Base-by-base conservation (phyloP, 805 yeast species). In the Kuraishia ogatae region DNA sequence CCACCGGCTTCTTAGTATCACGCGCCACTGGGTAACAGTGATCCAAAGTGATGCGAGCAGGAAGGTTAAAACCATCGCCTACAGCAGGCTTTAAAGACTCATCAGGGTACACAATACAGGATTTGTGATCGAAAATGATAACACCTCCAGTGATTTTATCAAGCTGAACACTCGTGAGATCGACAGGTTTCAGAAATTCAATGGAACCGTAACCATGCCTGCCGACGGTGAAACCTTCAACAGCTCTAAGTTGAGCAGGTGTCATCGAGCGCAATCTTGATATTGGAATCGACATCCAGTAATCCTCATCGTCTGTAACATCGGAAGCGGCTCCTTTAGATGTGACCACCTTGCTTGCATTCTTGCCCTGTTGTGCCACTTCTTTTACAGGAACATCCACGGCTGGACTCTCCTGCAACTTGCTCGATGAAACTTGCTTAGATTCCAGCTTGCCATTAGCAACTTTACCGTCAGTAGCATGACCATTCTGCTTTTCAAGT, bases 11-110 rank as follows among this genome's bases (percentile, higher is more conserved):
- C 60, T 84, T 81, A 21, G 87, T 85, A 57, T 84, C 87, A 63
- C 81, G 85, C 52, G 85, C 76, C n/a, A 80, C 69, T 22, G 97
- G 97, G 70, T 80, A 92, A 65, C 96, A 88, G 15, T 86, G 84
- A 61, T 86, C 89, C 53, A 91, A 69, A 1, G 93, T 82, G 50
- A 91, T 81, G 57, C 79, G 78, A 7, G 88, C 87, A 5, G 87
- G 84, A 35, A 88, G 77, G 64, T 93, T 93, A 57, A 94, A 76
- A 0, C 97, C 98, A 62, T 88, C 88, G 4, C 97, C 97, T 28
- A 68, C 64, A 50, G 73, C 70, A 11, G 96, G 96, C 60, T 77
- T 80, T 21, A 67, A 68, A 8, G 74, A 70, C 21, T 78, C 81
- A 55, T 85, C 84, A 0, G 96, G 96, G 69, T 91, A 93, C 1